Evolutionary conservation across 345 rosid genomes (phyloP).

Genomic region (Dimocarpus longan): DNA sequence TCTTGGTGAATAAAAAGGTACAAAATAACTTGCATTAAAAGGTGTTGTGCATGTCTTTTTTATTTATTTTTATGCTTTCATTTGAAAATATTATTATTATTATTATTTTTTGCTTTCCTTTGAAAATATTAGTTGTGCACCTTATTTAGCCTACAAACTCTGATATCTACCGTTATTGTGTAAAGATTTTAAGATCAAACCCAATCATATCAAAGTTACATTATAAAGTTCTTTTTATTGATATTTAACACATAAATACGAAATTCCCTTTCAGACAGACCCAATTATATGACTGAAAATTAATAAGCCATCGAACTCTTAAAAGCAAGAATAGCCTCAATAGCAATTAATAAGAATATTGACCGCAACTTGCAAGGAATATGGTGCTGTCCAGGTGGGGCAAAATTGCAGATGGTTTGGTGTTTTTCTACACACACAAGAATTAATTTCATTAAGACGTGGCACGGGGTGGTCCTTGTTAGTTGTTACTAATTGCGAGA

Average conservation of each 20-base stretch:
- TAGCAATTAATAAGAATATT: neutral
- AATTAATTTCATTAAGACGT: neutral
- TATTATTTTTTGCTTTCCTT: too few species aligned
- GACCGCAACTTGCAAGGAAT: too few species aligned
- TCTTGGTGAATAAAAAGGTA: too few species aligned
- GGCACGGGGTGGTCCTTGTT: neutral
- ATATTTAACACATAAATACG: neutral
- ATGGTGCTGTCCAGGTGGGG: too few species aligned
- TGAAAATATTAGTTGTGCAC: neutral
- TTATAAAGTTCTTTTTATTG: neutral
- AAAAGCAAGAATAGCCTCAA: neutral
- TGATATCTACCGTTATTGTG: too few species aligned
- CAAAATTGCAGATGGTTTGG: too few species aligned
- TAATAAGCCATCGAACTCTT: neutral
- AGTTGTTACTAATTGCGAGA: neutral
- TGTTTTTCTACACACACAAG: too few species aligned
- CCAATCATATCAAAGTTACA: neutral
- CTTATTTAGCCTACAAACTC: neutral
- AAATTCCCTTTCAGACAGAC: neutral
- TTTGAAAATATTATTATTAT: too few species aligned
- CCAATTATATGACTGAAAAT: neutral
- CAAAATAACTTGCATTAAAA: too few species aligned
- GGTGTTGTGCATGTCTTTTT: too few species aligned
- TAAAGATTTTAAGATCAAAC: too few species aligned
- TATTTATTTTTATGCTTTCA: too few species aligned